Base-by-base conservation (phyloP, 148 eudicot genomes). In the Tetragonia tetragonoides region DNA sequence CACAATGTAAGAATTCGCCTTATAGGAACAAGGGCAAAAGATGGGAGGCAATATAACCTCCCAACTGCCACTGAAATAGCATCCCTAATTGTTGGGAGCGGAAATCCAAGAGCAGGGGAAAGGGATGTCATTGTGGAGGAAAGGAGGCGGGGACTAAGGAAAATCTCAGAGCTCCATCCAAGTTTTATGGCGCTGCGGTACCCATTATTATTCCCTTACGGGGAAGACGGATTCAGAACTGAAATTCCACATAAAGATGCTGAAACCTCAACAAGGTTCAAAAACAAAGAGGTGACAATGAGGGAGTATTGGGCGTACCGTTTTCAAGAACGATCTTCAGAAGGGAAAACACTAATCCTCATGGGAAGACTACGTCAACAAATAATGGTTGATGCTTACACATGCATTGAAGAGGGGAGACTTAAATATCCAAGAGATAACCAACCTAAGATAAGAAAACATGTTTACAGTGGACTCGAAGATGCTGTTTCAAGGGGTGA, bases 131-230 rank as follows among this genome's bases (percentile, higher is more conserved):
- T 82, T 3, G 61, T 79, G 0, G 69, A 82, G n/a, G 62, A 68
- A 1, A 76, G 44, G 28, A 40, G 14, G 1, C 24, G 61, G 0
- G 39, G 68, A 0, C 54, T 78, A 0, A 12, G 66, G 10, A 47
- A 83, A 21, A 77, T 85, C 10, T 44, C 11, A 9, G 79, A 82
- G 14, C 14, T 77, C 14, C 75, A 82, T 18, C 76, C 81, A 1
- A 41, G 39, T 3, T 82, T 75, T n/a, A 75, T 82, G 63, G 53
- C 81, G 10, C 23, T 82, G 17, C 78, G 76, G n/a, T 85, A 82
- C 47, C 85, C 83, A 1, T 54, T 85, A 0, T 49, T 82, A 4
- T 79, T 76, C 18, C 85, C 85, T 0, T 75, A 70, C 44, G 79
- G 76, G 39, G 83, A 80, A 69, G 83, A 81, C 23, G 78, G 76